These are phyloP conservation scores for Elsinoe batatas DNA, from an alignment of 2,329 filamentous ascomycete species.

Conservation along the genomic window DNA sequence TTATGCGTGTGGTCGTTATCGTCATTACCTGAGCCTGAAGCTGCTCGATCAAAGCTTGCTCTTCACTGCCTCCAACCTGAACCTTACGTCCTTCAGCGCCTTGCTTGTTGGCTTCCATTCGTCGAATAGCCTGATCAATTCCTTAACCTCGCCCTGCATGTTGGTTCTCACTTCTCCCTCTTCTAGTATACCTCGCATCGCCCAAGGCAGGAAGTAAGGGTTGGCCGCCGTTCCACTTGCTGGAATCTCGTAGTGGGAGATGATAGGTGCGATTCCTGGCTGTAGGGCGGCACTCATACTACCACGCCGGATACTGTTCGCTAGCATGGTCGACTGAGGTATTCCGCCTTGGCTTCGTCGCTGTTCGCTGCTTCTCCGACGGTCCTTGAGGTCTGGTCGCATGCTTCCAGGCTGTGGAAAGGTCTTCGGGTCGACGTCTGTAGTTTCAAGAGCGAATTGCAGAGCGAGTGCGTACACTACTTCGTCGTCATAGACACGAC, in stretches of 20 bases:
- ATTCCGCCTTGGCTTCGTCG: conserved; percentile 22
- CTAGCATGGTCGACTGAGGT: conserved; percentile 22
- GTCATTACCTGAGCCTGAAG: neutral
- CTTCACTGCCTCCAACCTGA: conserved; percentile 79
- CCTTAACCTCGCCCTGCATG: conserved; percentile 63
- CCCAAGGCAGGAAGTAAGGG: conserved; percentile 88
- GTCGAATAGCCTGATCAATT: conserved; percentile 80
- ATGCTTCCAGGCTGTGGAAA: conserved; percentile 11
- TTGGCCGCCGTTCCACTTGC: conserved; percentile 47
- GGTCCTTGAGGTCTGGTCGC: conserved; percentile 18
- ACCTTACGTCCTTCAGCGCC: conserved; percentile 90
- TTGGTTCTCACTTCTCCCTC: conserved; percentile 83
- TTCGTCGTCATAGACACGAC: conserved; percentile 80
- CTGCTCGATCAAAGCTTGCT: conserved; percentile 57
- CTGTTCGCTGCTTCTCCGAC: conserved; percentile 16
- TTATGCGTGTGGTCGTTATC: neutral
- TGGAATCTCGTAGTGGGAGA: conserved; percentile 33
- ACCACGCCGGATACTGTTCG: conserved; percentile 27
- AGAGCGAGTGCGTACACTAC: conserved; percentile 62
- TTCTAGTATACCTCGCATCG: conserved; percentile 85
- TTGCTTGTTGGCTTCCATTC: conserved; percentile 87
- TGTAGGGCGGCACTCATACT: conserved; percentile 19
- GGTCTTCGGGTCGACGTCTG: conserved; percentile 21
- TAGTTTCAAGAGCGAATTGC: conserved; percentile 39
- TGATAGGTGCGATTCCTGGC: conserved; percentile 25